A percentile compares a stretch with the other conserved stretches of the same genome.
Conservation (phyloP, 208 protist species). For the Strigomonas culicis region DNA sequence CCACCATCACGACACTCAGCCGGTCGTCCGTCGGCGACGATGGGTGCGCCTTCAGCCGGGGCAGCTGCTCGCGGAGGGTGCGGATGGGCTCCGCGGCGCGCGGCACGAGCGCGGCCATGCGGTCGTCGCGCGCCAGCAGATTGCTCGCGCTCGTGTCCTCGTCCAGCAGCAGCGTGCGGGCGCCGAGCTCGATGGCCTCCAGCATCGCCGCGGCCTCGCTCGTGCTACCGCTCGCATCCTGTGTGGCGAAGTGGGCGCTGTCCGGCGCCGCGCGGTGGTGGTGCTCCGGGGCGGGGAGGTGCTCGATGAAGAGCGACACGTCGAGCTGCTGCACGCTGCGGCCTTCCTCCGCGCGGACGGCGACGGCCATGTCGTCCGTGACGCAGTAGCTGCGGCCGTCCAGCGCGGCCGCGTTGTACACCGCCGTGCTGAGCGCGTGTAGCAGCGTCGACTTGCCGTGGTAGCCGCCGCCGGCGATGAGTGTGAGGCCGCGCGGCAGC, state of each 20-base stretch:
- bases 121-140: constrained; percentile 93
- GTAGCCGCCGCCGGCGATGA: constrained; percentile 95
- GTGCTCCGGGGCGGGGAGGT: constrained; percentile 55
- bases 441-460: constrained; percentile 95
- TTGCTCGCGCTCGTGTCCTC: constrained; percentile 97
- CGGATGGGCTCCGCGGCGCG: constrained; percentile 92
- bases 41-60: constrained; percentile 62
- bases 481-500: constrained; percentile 88
- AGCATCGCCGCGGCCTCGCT: constrained; percentile 92
- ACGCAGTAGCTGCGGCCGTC: constrained; percentile 93
- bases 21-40: constrained; percentile 33
- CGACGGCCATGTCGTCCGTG: constrained; percentile 74
- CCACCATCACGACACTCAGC: constrained; percentile 86
- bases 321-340: constrained; percentile 83
- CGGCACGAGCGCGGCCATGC: constrained; percentile 90
- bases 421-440: constrained; percentile 85
- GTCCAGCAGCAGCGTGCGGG: constrained; percentile 87
- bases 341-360: constrained; percentile 94
- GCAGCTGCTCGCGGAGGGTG: constrained; percentile 76
- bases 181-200: constrained; percentile 92
- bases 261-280: background rate
- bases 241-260: constrained; percentile 63
- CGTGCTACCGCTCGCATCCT: constrained; percentile 90
- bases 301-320: constrained; percentile 93
- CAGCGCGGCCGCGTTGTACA: constrained; percentile 93